phyloP scores from a whole-genome alignment of 2,329 filamentous ascomycete genomes.

The Alternaria metachromatica region DNA sequence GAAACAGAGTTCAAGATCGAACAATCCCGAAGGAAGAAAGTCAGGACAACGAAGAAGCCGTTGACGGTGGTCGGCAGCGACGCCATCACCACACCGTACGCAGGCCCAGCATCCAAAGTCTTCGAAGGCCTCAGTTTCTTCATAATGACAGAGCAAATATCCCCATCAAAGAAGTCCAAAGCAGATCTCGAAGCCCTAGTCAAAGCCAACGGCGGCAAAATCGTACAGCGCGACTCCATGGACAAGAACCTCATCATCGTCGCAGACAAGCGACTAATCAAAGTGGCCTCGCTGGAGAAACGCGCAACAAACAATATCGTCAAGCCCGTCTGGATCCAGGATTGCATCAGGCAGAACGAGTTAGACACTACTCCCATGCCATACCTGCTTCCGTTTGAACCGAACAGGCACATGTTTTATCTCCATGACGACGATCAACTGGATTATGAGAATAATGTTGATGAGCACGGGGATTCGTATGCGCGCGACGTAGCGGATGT shows the following conservation, averaged over 20 bases:
- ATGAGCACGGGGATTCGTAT: slow-evolving; percentile 84
- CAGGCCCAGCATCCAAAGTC: slow-evolving; percentile 65
- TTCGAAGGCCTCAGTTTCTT: slow-evolving; percentile 83
- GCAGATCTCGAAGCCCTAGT: slow-evolving; percentile 79
- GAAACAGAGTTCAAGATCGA: slow-evolving; percentile 74
- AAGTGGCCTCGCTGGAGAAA: slow-evolving; percentile 83
- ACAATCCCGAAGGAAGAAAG: slow-evolving; percentile 67
- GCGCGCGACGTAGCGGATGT: slow-evolving; percentile 67
- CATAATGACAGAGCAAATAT: slow-evolving; percentile 77
- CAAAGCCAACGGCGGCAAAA: slow-evolving; percentile 80
- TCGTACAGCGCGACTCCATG: slow-evolving; percentile 75
- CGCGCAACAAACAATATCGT: slow-evolving; percentile 74
- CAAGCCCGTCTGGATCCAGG: slow-evolving; percentile 80
- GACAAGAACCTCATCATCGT: slow-evolving; percentile 71
- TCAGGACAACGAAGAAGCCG: slow-evolving; percentile 68
- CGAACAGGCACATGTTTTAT: slow-evolving; percentile 74
- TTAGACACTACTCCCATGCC: slow-evolving; percentile 60
- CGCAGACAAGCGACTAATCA: slow-evolving; percentile 79
- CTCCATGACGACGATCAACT: slow-evolving; percentile 63
- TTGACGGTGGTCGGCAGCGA: slow-evolving; percentile 75
- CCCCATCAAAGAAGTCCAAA: slow-evolving; percentile 77
- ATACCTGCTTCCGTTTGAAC: slow-evolving; percentile 70
- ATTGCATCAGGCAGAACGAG: slow-evolving; percentile 73
- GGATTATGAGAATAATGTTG: slow-evolving; percentile 68
- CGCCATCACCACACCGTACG: slow-evolving; percentile 59